Base-by-base conservation (phyloP, 805 yeast genomes). In the Pichia occidentalis region DNA sequence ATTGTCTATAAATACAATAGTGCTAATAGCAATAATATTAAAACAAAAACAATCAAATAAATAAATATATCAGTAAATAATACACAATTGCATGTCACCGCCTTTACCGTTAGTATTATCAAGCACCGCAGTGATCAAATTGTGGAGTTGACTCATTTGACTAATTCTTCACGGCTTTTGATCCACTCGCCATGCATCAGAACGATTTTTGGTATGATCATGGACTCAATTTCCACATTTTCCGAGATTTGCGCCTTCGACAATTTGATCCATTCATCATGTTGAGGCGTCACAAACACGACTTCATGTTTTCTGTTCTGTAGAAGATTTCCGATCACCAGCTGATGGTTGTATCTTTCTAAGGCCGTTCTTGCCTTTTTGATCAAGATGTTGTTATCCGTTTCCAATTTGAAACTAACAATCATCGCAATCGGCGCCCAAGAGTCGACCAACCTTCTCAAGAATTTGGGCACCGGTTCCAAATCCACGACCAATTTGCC, bases 391-490 rank as follows among this genome's bases (percentile, higher is more conserved):
- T 65, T 49, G 39, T 62, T 56, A 57, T 92, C 98, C 0, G 98
- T 92, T 55, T 92, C 98, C 36, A 92, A 70, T 59, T 92, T 92
- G 64, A 92, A 92, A 13, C 95, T 84, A 1, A 90, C 83, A 40
- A 92, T 85, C 95, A 87, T 84, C 1, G 97, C 94, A 10, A 79
- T 75, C 2, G 94, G 95, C 0, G 95, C 95, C 98, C 98, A 92
- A 9, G 78, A 72, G 47, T 85, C 94, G 2, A 88, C 97, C 44
- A 92, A 65, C 40, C 95, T 68, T 46, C 85, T 75, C 51, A 92
- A 70, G 51, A 92, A 90, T 55, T 92, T 92, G 14, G 98, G 98
- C 4, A 92, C 98, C 4, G 95, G 97, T 56, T 90, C 97, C 47
- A 92, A 64, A 49, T 87, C 83, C 9, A 92, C 85, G 7, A 81